Conservation (phyloP, 1,139 yeast species). For the Blastobotrys elegans region DNA sequence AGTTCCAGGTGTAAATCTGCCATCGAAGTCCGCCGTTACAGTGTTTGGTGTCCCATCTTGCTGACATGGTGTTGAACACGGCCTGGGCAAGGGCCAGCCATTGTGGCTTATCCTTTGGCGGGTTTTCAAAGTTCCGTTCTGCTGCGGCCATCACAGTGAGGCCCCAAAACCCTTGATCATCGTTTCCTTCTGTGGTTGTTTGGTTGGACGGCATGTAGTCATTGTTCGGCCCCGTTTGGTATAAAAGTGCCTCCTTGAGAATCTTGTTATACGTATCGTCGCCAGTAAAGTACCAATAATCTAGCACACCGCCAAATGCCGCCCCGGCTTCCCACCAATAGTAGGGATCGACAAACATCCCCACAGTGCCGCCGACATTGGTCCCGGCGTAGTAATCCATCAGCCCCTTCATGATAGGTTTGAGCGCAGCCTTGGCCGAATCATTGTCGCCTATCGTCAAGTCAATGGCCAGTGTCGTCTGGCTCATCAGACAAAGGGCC, state of each 20-base stretch:
- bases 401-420: constrained; percentile 61
- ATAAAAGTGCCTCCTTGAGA: constrained; percentile 58
- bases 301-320: constrained; percentile 85
- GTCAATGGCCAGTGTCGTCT: not conserved
- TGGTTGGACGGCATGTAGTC: constrained; percentile 87
- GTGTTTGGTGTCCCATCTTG: constrained; percentile 70
- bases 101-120: constrained; percentile 47
- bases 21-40: constrained; percentile 93
- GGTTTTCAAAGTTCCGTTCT: constrained; percentile 81
- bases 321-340: constrained; percentile 99
- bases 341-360: constrained; percentile 81
- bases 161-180: constrained; percentile 98
- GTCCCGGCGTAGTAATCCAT: constrained; percentile 68
- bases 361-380: constrained; percentile 67
- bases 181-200: constrained; percentile 94
- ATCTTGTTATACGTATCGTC: constrained; percentile 61
- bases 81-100: constrained; percentile 79
- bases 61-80: constrained; percentile 82
- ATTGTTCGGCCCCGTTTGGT: constrained; percentile 70
- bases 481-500: constrained; percentile 20
- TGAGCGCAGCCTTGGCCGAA: constrained; percentile 48
- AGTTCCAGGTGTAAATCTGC: constrained; percentile 95
- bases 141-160: constrained; percentile 87
- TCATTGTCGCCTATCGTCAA: constrained; percentile 10
- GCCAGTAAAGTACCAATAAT: constrained; percentile 66